A percentile compares a stretch with the other conserved stretches of the same genome.
phyloP scores from a whole-genome alignment of 2,329 filamentous ascomycete genomes.

The Ophiostoma sp. region DNA sequence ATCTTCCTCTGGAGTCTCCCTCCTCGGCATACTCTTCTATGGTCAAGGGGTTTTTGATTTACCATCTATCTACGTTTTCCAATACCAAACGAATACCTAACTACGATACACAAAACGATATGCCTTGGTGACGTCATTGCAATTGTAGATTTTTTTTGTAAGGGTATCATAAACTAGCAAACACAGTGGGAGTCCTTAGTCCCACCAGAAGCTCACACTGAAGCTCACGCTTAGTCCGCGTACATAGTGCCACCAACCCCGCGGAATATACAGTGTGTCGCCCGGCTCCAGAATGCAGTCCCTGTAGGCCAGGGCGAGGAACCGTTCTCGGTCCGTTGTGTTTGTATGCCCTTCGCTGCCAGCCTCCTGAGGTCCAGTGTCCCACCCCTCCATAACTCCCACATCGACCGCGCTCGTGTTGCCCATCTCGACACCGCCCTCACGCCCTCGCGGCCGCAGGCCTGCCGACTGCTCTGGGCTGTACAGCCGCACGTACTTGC shows the following conservation, averaged over 20 bases:
- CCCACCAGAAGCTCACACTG: conserved; percentile 98
- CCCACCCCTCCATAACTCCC: conserved; percentile 60
- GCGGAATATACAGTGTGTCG: conserved; percentile 81
- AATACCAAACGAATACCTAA: not conserved
- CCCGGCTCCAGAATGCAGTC: conserved; percentile 77
- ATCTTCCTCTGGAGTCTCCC: conserved; percentile 2
- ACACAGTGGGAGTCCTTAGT: conserved; percentile 31
- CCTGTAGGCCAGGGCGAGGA: conserved; percentile 50
- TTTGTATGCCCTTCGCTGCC: conserved; percentile 24
- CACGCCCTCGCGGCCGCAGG: conserved; percentile 57
- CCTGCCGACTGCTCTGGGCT: conserved; percentile 53
- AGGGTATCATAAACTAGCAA: not conserved
- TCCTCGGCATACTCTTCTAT: not conserved
- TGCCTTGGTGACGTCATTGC: not conserved
- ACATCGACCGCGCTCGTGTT: conserved; percentile 83
- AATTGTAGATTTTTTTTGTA: too few relatives aligned
- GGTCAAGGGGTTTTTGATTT: conserved; percentile 6
- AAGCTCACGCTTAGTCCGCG: conserved; percentile 79
- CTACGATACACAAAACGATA: not conserved
- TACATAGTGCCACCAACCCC: conserved; percentile 98
- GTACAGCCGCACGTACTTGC: conserved; percentile 89
- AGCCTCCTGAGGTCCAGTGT: conserved; percentile 30
- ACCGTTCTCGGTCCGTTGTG: not conserved
- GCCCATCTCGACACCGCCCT: conserved; percentile 78
- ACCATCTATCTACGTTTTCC: not conserved